These are phyloP conservation scores for Pyrus betulifolia DNA, from an alignment of 306 rosid genomes.

Conservation along the genomic window DNA sequence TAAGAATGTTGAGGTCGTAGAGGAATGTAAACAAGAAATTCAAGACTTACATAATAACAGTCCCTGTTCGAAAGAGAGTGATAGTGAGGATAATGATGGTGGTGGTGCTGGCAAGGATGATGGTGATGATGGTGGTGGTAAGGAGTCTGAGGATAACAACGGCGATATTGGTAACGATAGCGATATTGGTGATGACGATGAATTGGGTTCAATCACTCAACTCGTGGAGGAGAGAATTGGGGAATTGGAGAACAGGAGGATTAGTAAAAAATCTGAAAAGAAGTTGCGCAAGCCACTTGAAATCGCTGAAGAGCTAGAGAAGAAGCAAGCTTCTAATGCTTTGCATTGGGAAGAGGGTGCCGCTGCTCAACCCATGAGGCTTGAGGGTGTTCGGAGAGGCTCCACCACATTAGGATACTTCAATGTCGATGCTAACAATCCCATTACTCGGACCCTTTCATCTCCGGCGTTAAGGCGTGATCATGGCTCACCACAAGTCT, in stretches of 20 bases:
- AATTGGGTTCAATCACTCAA: slow-evolving; percentile 16
- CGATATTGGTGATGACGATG: slow-evolving; percentile 40
- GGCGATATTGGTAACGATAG: slow-evolving; percentile 26
- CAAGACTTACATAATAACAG: slow-evolving; percentile 20
- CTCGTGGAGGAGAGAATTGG: slow-evolving; percentile 61
- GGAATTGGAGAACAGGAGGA: slow-evolving; percentile 47
- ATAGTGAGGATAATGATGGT: slow-evolving; percentile 32
- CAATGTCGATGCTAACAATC: slow-evolving; percentile 58
- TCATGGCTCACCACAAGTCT: slow-evolving; percentile 78
- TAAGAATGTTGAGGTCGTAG: slow-evolving; percentile 13
- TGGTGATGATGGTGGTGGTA: slow-evolving; percentile 39
- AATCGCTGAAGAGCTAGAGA: slow-evolving; percentile 81
- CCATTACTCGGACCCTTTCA: slow-evolving; percentile 56
- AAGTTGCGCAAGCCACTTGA: slow-evolving; percentile 60
- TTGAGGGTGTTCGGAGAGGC: slow-evolving; percentile 84
- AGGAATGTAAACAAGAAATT: slow-evolving; percentile 17
- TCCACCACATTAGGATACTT: slow-evolving; percentile 81
- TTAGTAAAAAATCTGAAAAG: slow-evolving; percentile 39
- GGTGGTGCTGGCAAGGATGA: slow-evolving; percentile 25
- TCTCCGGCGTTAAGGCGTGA: slow-evolving; percentile 68
- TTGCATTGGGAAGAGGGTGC: slow-evolving; percentile 93
- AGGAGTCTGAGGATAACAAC: not conserved
- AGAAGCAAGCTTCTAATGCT: slow-evolving; percentile 86
- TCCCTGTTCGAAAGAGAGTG: slow-evolving; percentile 17
- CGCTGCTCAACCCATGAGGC: slow-evolving; percentile 97